These are phyloP conservation scores for Phytophthora hybrid DNA, from an alignment of 352 stramenopile genomes.

Conservation along the genomic window DNA sequence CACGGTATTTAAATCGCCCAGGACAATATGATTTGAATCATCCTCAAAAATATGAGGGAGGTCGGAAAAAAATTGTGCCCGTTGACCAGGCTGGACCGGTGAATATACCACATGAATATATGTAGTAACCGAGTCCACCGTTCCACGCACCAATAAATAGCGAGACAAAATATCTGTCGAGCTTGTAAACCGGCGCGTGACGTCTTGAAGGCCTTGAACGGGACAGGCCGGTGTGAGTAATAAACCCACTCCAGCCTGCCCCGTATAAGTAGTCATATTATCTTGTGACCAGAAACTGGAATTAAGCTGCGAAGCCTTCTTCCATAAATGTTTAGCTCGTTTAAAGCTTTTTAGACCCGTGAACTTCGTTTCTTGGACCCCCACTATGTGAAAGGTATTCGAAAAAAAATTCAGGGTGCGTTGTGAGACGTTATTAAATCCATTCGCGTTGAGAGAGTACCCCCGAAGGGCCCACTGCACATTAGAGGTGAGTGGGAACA, in stretches of 20 bases:
- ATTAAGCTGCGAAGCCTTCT: slow-evolving; percentile 13
- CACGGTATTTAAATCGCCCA: slow-evolving; percentile 14
- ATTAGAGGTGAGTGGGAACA: background rate
- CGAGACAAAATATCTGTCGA: background rate
- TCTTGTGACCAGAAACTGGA: slow-evolving; percentile 29
- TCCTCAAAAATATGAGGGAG: too few relatives aligned
- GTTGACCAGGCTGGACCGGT: too few relatives aligned
- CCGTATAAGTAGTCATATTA: slow-evolving; percentile 9
- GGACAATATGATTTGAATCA: slow-evolving; percentile 3
- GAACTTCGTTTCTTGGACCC: slow-evolving; percentile 12
- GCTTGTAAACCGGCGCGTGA: background rate
- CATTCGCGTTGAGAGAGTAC: background rate
- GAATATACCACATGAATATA: too few relatives aligned
- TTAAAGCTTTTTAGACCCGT: slow-evolving; percentile 13
- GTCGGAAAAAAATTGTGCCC: too few relatives aligned
- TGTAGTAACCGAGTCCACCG: too few relatives aligned
- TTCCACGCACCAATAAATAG: too few relatives aligned
- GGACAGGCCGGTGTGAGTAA: slow-evolving; percentile 7
- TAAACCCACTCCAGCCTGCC: slow-evolving; percentile 7
- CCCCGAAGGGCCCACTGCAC: background rate
- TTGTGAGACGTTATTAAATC: background rate
- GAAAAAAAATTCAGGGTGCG: background rate
- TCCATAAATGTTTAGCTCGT: slow-evolving; percentile 7
- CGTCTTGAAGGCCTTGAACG: slow-evolving; percentile 2
- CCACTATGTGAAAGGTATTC: background rate